Percentiles rank a stretch among this genome's conserved stretches.
Conservation (phyloP, 257 asterid species). For the Lycium barbarum region DNA sequence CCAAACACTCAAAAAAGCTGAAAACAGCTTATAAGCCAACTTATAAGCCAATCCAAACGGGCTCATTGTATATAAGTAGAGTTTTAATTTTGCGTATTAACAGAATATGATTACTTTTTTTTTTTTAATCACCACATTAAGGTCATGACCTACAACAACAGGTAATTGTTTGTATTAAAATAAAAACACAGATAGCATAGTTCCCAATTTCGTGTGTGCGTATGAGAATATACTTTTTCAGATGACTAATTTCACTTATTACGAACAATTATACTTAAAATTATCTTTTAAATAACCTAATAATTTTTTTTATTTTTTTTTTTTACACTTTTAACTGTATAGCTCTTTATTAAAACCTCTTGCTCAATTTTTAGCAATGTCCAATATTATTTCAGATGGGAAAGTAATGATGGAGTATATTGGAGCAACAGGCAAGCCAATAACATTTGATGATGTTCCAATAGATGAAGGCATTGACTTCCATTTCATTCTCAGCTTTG, state of each 20-base stretch:
- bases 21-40: no score
- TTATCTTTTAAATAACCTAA: neutral
- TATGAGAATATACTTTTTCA: neutral
- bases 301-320: neutral
- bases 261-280: neutral
- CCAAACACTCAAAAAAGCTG: no score
- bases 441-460: conserved; percentile 55
- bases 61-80: no score
- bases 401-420: conserved; percentile 89
- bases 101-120: no score
- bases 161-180: no score
- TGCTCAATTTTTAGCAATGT: no score
- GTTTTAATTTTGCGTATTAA: no score
- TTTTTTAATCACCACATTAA: neutral
- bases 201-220: no score
- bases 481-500: conserved; percentile 73
- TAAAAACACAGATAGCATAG: no score
- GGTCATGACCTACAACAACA: neutral
- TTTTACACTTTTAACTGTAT: neutral
- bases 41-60: no score
- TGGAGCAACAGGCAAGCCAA: conserved; percentile 68
- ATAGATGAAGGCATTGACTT: conserved; percentile 58
- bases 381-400: conserved; percentile 48
- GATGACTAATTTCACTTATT: neutral
- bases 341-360: neutral